phyloP scores from a whole-genome alignment of 129 eudicot genomes.

The Kitagawia praeruptora region DNA sequence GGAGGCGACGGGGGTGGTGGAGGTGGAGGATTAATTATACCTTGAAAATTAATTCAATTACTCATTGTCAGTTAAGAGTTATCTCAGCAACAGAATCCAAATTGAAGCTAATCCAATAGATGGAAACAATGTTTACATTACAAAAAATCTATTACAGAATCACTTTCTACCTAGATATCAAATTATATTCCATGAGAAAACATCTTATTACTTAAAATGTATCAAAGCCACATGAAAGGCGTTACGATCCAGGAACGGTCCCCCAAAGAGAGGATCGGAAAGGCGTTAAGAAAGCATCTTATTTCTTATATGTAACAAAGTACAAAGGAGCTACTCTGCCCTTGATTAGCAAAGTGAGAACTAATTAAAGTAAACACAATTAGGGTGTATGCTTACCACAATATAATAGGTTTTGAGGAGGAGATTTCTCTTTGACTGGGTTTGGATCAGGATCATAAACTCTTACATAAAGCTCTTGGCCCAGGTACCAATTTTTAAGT shows the following conservation, averaged over 20 bases:
- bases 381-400: conserved; percentile 30
- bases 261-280: not conserved
- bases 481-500: conserved; percentile 52
- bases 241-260: not conserved
- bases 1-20: conserved; percentile 32
- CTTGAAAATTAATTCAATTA: conserved; percentile 12
- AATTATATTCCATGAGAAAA: not conserved
- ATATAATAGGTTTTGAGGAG: conserved; percentile 48
- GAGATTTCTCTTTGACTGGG: conserved; percentile 46
- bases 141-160: not conserved
- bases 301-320: too few species aligned
- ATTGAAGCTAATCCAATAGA: not conserved
- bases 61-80: not conserved
- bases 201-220: too few species aligned
- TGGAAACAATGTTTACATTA: not conserved
- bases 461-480: conserved; percentile 57
- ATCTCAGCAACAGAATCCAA: not conserved
- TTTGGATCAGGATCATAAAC: conserved; percentile 62
- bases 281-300: too few species aligned
- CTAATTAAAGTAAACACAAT: not conserved
- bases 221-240: not conserved
- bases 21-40: conserved; percentile 31
- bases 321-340: not conserved
- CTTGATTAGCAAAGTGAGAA: not conserved
- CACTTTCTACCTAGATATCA: not conserved